A percentile compares a stretch with the other conserved stretches of the same genome.
Evolutionary conservation across 2,329 filamentous ascomycete species (phyloP).

Genomic region (Microcyclosporella mali): DNA sequence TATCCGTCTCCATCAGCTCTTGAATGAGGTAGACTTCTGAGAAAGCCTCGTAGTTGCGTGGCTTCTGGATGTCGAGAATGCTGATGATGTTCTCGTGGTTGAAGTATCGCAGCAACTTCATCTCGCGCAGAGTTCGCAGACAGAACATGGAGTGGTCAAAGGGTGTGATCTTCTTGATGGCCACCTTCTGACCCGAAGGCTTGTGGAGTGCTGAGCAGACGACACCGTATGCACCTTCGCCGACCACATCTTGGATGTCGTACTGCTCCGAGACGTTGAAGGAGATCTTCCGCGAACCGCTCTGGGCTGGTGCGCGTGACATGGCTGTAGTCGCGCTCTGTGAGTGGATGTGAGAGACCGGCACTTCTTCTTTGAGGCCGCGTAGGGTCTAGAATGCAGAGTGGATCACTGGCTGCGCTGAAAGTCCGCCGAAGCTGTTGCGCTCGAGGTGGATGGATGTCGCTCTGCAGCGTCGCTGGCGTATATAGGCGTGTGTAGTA

Average conservation of each 20-base stretch:
- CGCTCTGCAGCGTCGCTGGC: neutral
- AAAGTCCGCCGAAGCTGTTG: constrained; percentile 1
- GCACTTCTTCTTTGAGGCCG: neutral
- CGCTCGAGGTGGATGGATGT: neutral
- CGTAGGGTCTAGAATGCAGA: neutral
- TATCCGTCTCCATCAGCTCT: constrained; percentile 99
- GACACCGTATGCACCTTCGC: constrained; percentile 95
- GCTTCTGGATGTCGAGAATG: constrained; percentile 98
- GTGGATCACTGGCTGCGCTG: neutral
- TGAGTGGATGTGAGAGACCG: neutral
- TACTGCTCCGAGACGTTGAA: constrained; percentile 99
- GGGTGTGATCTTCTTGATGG: constrained; percentile 99
- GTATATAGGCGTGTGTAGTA: neutral
- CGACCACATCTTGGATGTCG: constrained; percentile 98
- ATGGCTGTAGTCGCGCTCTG: constrained; percentile 10
- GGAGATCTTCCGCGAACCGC: constrained; percentile 81
- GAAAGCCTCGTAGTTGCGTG: constrained; percentile 90
- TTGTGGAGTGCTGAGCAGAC: constrained; percentile 98
- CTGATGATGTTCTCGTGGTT: constrained; percentile 99
- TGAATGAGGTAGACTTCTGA: constrained; percentile 98
- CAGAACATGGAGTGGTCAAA: constrained; percentile 66
- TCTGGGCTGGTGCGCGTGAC: constrained; percentile 29
- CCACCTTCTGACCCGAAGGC: constrained; percentile 94
- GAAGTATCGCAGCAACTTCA: constrained; percentile 98
- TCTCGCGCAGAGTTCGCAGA: constrained; percentile 89